Conservation (phyloP, 2,329 filamentous ascomycete genomes). For the Penicillium sp. region DNA sequence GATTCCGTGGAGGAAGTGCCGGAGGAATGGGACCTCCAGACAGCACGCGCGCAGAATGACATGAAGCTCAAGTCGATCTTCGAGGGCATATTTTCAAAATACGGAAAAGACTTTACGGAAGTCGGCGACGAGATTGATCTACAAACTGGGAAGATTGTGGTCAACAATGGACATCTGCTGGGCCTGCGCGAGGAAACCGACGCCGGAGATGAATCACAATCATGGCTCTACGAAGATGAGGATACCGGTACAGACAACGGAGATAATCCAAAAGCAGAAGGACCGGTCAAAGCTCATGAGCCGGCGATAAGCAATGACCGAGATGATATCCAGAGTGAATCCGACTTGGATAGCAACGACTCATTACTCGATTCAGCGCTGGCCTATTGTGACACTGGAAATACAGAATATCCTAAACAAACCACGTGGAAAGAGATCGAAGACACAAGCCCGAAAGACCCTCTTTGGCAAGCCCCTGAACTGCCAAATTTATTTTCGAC, state of each 20-base stretch:
- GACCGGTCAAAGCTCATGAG: not conserved
- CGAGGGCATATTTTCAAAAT: slow-evolving; percentile 86
- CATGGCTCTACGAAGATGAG: slow-evolving; percentile 23
- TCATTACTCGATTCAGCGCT: slow-evolving; percentile 1
- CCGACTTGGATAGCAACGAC: not conserved
- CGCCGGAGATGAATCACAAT: slow-evolving; percentile 34
- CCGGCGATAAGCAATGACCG: not conserved
- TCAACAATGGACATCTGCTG: slow-evolving; percentile 83
- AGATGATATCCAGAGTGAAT: not conserved
- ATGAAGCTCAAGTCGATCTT: slow-evolving; percentile 76
- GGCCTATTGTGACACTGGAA: slow-evolving; percentile 3
- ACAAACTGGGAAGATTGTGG: slow-evolving; percentile 73
- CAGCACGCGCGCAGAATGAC: slow-evolving; percentile 65
- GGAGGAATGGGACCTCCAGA: slow-evolving; percentile 55
- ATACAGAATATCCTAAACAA: slow-evolving; percentile 6
- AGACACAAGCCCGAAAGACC: slow-evolving; percentile 10
- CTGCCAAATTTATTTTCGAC: slow-evolving; percentile 19
- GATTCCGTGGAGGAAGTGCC: slow-evolving; percentile 21
- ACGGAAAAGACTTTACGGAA: slow-evolving; percentile 75
- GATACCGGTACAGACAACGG: slow-evolving; percentile 10
- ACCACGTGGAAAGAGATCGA: slow-evolving; percentile 1
- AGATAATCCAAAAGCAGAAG: not conserved
- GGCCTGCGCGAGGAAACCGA: slow-evolving; percentile 60
- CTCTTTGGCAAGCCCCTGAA: slow-evolving; percentile 23
- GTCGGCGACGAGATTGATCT: slow-evolving; percentile 89